Conservation (phyloP, 208 protist species). For the Acanthamoeba lugdunensis region DNA sequence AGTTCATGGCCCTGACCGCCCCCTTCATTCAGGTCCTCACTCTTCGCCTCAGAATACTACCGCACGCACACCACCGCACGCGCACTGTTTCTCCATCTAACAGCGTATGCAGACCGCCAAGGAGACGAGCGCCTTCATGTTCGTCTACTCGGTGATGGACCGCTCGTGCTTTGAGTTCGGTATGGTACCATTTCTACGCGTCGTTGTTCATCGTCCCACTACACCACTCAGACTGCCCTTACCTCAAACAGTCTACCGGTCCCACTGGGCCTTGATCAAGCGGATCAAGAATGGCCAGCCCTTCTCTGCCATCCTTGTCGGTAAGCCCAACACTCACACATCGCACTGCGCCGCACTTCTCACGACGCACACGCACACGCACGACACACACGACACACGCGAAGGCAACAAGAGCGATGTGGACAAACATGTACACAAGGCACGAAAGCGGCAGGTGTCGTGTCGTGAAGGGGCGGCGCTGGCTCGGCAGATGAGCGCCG, state of each 20-base stretch:
- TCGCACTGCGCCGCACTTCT: too few relatives aligned
- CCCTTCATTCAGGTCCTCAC: not conserved
- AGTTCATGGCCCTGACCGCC: not conserved
- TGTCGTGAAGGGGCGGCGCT: not conserved
- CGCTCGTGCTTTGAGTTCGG: not conserved
- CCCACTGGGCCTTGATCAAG: not conserved
- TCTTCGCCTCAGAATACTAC: too few relatives aligned
- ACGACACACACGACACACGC: too few relatives aligned
- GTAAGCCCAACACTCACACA: not conserved
- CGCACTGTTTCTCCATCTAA: not conserved
- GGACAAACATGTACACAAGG: not conserved
- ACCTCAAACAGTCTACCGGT: not conserved
- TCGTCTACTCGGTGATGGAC: not conserved
- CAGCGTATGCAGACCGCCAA: not conserved
- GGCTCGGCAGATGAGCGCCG: not conserved
- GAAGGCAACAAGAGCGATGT: slow-evolving; percentile 26
- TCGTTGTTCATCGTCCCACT: not conserved
- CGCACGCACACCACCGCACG: too few relatives aligned
- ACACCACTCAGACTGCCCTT: too few relatives aligned
- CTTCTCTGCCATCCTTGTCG: not conserved
- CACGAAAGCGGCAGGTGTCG: not conserved
- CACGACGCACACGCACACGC: too few relatives aligned
- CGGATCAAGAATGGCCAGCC: not conserved
- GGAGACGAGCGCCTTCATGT: not conserved
- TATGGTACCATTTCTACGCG: too few relatives aligned